Evolutionary conservation across 208 protist species (phyloP).

Genomic region (Trypanosoma scelopori): DNA sequence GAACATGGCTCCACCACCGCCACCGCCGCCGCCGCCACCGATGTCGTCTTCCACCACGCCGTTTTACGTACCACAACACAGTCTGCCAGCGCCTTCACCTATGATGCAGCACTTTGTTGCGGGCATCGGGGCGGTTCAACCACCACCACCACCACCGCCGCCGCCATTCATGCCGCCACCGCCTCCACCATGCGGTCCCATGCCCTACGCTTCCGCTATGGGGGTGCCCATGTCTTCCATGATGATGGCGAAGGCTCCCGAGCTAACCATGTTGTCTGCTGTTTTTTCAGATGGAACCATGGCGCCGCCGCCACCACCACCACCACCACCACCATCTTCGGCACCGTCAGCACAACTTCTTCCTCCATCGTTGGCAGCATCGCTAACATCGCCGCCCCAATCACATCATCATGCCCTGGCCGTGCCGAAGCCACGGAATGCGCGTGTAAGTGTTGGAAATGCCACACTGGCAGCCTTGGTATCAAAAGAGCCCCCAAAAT

Average conservation of each 20-base stretch:
- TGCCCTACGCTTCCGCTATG: slow-evolving; percentile 13
- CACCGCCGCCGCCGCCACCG: slow-evolving; percentile 13
- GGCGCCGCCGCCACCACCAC: slow-evolving; percentile 1
- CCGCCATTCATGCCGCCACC: slow-evolving; percentile 18
- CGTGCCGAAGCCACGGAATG: slow-evolving; percentile 15
- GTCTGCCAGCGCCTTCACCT: background rate
- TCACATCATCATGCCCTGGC: slow-evolving; percentile 11
- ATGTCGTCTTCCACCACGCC: background rate
- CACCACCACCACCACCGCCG: slow-evolving; percentile 2
- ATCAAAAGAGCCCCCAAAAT: slow-evolving; percentile 86
- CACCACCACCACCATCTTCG: slow-evolving; percentile 10
- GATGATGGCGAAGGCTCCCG: slow-evolving; percentile 36
- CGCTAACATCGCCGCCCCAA: background rate
- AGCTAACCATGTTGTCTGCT: slow-evolving; percentile 18
- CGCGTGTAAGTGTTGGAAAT: slow-evolving; percentile 72
- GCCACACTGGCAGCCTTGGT: slow-evolving; percentile 59
- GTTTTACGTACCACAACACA: background rate
- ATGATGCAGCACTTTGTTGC: background rate
- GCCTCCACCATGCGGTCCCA: background rate
- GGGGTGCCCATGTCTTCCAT: slow-evolving; percentile 24
- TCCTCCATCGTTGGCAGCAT: background rate
- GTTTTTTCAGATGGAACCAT: slow-evolving; percentile 16
- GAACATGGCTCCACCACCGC: slow-evolving; percentile 22
- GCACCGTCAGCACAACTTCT: slow-evolving; percentile 4
- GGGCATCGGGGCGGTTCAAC: slow-evolving; percentile 6